Conservation (phyloP, 257 asterid genomes). For the Nicotiana benthamiana region DNA sequence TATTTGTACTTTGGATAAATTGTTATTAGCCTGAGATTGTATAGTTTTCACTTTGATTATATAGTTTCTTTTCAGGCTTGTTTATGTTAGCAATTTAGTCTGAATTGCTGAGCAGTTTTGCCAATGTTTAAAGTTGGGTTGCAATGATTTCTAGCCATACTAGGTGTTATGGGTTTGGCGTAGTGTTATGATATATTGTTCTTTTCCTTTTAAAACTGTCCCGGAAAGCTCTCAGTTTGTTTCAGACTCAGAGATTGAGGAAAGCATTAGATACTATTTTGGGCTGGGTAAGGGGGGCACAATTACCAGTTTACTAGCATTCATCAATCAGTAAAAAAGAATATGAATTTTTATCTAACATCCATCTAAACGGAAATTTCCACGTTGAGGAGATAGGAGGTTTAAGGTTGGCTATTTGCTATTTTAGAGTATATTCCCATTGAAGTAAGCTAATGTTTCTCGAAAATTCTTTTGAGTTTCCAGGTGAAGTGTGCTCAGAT, state of each 20-base stretch:
- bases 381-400: neutral
- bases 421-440: neutral
- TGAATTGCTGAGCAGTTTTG: neutral
- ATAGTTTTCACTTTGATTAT: neutral
- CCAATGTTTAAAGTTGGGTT: neutral
- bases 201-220: neutral
- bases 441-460: neutral
- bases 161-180: neutral
- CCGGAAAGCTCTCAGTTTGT: neutral
- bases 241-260: neutral
- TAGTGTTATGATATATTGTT: neutral
- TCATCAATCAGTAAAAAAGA: neutral
- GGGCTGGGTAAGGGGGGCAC: neutral
- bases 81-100: neutral
- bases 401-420: neutral
- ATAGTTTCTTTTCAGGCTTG: neutral
- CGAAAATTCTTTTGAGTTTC: neutral
- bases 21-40: neutral
- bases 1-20: neutral
- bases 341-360: neutral
- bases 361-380: neutral
- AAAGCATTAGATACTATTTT: neutral
- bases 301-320: neutral
- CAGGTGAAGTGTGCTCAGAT: slow-evolving; percentile 86
- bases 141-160: neutral